Conservation (phyloP, 164 flowering plant species). For the Pachysandra terminalis region DNA sequence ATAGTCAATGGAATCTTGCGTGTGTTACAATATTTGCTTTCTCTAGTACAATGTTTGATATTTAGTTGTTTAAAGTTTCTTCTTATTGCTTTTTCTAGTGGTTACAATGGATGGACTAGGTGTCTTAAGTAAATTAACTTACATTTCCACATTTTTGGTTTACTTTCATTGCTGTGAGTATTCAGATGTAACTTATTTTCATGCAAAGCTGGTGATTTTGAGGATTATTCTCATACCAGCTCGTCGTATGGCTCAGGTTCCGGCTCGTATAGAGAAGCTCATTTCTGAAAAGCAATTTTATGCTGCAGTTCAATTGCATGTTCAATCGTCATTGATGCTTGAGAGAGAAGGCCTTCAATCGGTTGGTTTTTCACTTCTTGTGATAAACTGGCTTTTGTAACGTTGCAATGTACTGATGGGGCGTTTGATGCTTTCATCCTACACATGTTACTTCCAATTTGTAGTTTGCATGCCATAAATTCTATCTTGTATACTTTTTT, state of each 20-base stretch:
- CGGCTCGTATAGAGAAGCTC: slow-evolving; percentile 91
- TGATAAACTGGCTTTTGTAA: background rate
- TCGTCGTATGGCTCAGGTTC: slow-evolving; percentile 55
- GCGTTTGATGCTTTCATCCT: background rate
- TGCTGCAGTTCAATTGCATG: slow-evolving; percentile 92
- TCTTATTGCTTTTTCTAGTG: too few species aligned
- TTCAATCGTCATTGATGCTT: slow-evolving; percentile 87
- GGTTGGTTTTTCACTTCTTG: slow-evolving; percentile 38
- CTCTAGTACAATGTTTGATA: too few species aligned
- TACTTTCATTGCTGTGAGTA: background rate
- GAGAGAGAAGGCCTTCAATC: slow-evolving; percentile 99
- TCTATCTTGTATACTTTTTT: background rate
- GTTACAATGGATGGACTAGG: too few species aligned
- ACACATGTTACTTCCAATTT: background rate
- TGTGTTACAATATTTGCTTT: too few species aligned
- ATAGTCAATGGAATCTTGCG: too few species aligned
- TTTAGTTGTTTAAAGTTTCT: too few species aligned
- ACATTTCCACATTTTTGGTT: background rate
- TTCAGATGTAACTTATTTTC: background rate
- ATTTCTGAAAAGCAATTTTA: slow-evolving; percentile 87
- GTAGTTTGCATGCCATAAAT: background rate
- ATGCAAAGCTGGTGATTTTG: background rate
- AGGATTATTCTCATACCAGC: slow-evolving; percentile 2
- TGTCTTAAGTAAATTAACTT: background rate
- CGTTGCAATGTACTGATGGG: background rate